Evolutionary conservation across 2,329 filamentous ascomycete genomes (phyloP).

Genomic region (Cladosporium sp.): DNA sequence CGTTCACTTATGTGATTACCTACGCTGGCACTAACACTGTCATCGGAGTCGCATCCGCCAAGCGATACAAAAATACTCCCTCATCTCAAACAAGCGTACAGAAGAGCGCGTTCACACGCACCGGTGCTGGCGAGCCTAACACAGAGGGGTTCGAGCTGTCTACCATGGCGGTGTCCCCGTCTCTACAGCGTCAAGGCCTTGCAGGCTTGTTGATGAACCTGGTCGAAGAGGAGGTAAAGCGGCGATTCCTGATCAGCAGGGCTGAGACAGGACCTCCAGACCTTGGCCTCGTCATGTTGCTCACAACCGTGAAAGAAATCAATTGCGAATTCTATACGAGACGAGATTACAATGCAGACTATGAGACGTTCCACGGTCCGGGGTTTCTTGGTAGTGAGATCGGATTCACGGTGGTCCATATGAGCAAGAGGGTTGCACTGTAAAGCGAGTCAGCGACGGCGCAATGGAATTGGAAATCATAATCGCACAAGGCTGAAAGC

Average conservation of each 20-base stretch:
- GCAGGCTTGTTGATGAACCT: conserved; percentile 25
- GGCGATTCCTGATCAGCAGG: conserved; percentile 9
- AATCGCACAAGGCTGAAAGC: background rate
- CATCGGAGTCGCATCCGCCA: conserved; percentile 22
- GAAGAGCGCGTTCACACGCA: background rate
- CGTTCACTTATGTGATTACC: conserved; percentile 24
- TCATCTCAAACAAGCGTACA: background rate
- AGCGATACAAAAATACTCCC: conserved; percentile 19
- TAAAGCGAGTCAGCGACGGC: background rate
- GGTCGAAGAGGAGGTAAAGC: conserved; percentile 24
- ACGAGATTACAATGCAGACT: conserved; percentile 22
- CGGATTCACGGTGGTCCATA: conserved; percentile 25
- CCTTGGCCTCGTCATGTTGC: conserved; percentile 18
- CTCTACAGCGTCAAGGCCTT: conserved; percentile 22
- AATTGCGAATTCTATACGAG: conserved; percentile 22
- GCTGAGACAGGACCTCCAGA: background rate
- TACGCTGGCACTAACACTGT: conserved; percentile 8
- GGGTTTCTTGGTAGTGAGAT: conserved; percentile 22
- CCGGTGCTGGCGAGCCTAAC: background rate
- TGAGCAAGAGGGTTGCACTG: conserved; percentile 19
- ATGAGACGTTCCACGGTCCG: conserved; percentile 22
- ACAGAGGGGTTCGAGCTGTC: conserved; percentile 24
- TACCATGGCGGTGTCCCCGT: conserved; percentile 20
- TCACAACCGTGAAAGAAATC: conserved; percentile 26
- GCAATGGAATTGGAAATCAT: background rate